Conservation (phyloP, 768 basidiomycete species). For the Lentinus brumalis region DNA sequence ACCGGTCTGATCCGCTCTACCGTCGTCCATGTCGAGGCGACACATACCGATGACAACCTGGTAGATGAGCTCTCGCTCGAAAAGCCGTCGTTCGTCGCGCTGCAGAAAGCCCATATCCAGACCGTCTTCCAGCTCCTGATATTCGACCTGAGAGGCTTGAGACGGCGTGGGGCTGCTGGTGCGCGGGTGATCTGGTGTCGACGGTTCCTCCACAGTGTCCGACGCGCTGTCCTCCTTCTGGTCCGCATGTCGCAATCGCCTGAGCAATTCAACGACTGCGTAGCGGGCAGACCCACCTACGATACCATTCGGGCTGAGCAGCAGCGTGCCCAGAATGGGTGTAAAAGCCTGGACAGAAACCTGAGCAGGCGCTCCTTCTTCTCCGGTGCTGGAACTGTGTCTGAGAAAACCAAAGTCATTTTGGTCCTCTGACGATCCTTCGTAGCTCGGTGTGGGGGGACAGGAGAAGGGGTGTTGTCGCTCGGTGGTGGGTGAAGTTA, state of each 20-base stretch:
- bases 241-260: constrained; percentile 66
- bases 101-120: constrained; percentile 50
- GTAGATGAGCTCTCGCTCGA: constrained; percentile 80
- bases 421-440: not conserved
- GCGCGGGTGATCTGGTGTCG: not conserved
- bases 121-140: constrained; percentile 35
- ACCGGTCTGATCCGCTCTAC: not conserved
- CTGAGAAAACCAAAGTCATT: constrained; percentile 24
- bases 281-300: constrained; percentile 75
- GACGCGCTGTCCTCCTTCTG: constrained; percentile 28
- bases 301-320: constrained; percentile 76
- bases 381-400: constrained; percentile 30
- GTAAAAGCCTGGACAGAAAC: constrained; percentile 89
- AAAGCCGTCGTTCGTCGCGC: constrained; percentile 55
- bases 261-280: constrained; percentile 77
- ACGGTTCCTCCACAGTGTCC: not conserved
- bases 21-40: constrained; percentile 49
- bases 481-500: not conserved
- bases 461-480: not conserved
- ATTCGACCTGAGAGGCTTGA: constrained; percentile 13
- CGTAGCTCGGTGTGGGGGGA: constrained; percentile 4
- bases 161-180: constrained; percentile 12
- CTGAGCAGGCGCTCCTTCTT: constrained; percentile 36
- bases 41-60: constrained; percentile 93
- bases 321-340: constrained; percentile 83